Conservation (phyloP, 345 rosid species). For the Arabidopsis arenosa region DNA sequence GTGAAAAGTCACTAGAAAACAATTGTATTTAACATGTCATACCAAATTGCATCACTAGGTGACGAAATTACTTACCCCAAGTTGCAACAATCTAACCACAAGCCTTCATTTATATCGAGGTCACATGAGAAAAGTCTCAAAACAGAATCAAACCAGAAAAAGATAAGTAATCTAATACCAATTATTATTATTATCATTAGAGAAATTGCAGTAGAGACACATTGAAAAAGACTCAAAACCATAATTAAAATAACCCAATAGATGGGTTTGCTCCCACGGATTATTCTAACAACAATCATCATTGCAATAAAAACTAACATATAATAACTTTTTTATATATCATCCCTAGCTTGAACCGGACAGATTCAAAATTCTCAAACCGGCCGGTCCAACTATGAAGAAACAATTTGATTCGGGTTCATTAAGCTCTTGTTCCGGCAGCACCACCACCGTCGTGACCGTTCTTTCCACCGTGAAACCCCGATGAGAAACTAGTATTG, state of each 20-base stretch:
- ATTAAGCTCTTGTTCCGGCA: slow-evolving; percentile 43
- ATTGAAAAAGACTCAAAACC: slow-evolving; percentile 43
- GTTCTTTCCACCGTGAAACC: slow-evolving; percentile 48
- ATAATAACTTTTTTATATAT: background rate
- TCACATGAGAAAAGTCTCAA: background rate
- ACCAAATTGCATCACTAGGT: slow-evolving; percentile 26
- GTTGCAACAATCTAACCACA: slow-evolving; percentile 37
- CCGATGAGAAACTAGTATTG: slow-evolving; percentile 53
- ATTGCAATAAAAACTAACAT: slow-evolving; percentile 38
- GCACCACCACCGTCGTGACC: slow-evolving; percentile 39
- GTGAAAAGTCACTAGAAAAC: background rate
- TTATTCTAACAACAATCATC: slow-evolving; percentile 46
- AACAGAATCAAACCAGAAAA: background rate
- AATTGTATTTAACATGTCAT: background rate
- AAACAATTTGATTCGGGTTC: slow-evolving; percentile 28
- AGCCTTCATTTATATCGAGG: slow-evolving; percentile 31
- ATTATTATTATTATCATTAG: slow-evolving; percentile 28
- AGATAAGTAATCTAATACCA: background rate
- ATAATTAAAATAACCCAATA: slow-evolving; percentile 46
- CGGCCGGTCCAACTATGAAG: slow-evolving; percentile 36
- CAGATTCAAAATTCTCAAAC: slow-evolving; percentile 30
- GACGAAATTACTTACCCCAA: slow-evolving; percentile 16
- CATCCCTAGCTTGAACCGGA: slow-evolving; percentile 25
- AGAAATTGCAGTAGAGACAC: slow-evolving; percentile 37
- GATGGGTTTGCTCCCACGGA: slow-evolving; percentile 46